Percentiles rank a stretch among this genome's conserved stretches.
Conservation (phyloP, 257 asterid species). For the Solanum commersonii region DNA sequence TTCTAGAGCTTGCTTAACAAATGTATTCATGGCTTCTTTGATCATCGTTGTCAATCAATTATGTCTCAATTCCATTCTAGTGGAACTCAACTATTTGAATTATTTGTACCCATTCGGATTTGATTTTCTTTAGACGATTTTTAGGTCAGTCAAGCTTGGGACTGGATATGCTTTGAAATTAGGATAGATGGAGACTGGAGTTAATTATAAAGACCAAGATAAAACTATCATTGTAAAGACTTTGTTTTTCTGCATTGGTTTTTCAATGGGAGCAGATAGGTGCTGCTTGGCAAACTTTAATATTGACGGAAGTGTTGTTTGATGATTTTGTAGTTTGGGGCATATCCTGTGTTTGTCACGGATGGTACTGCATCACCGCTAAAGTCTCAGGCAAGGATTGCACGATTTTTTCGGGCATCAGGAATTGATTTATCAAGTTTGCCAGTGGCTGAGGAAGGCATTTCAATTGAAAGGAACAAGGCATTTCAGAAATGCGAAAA, state of each 20-base stretch:
- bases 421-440: conserved; percentile 49
- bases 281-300: not conserved
- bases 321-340: conserved; percentile 67
- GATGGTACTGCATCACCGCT: conserved; percentile 95
- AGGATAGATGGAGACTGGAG: not conserved
- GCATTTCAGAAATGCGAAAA: conserved; percentile 53
- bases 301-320: conserved; percentile 10
- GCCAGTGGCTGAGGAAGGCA: conserved; percentile 53
- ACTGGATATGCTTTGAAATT: not conserved
- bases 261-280: not conserved
- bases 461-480: conserved; percentile 55
- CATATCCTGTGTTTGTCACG: conserved; percentile 73
- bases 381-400: conserved; percentile 73
- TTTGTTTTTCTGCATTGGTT: not conserved
- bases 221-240: not conserved
- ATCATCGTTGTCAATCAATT: not conserved
- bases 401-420: conserved; percentile 55
- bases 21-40: not conserved
- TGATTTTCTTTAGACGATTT: not conserved
- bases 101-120: not conserved
- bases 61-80: not conserved
- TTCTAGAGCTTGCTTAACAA: not conserved
- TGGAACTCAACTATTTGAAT: not conserved
- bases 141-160: not conserved
- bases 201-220: not conserved